A percentile compares a stretch with the other conserved stretches of the same genome.
These are phyloP conservation scores for Gnomoniopsis sp. DNA, from an alignment of 2,329 filamentous ascomycete genomes.

Conservation along the genomic window DNA sequence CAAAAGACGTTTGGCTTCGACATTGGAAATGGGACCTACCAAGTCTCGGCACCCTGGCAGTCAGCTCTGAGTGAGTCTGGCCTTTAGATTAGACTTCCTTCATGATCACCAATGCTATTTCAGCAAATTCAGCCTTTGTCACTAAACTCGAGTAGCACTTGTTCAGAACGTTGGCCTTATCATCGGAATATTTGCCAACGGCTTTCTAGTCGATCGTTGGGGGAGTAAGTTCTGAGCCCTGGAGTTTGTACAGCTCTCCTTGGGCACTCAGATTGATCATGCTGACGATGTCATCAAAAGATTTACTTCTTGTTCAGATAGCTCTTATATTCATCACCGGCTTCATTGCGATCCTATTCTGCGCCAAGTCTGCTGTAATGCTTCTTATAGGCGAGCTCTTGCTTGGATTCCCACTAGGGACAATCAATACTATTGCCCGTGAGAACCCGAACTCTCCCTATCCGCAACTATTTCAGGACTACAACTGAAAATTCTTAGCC, in stretches of 20 bases:
- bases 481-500: neutral
- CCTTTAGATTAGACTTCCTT: too few relatives aligned
- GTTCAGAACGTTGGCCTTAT: conserved; percentile 3
- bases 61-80: neutral
- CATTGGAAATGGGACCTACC: conserved; percentile 27
- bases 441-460: neutral
- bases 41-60: conserved; percentile 13
- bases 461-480: neutral
- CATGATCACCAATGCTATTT: too few relatives aligned
- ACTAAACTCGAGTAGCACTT: neutral
- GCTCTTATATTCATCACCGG: neutral
- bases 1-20: conserved; percentile 26
- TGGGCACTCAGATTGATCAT: too few relatives aligned
- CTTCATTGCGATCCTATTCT: neutral
- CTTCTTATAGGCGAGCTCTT: conserved; percentile 2
- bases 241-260: too few relatives aligned
- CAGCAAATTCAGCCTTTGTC: neutral
- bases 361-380: neutral
- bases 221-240: conserved; percentile 1
- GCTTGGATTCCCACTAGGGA: neutral
- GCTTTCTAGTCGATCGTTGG: neutral
- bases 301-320: neutral
- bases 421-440: conserved; percentile 8
- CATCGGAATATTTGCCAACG: conserved; percentile 3
- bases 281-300: neutral